These are phyloP conservation scores for Fusarium subglutinans DNA, from an alignment of 2,329 filamentous ascomycete genomes.

Conservation along the genomic window DNA sequence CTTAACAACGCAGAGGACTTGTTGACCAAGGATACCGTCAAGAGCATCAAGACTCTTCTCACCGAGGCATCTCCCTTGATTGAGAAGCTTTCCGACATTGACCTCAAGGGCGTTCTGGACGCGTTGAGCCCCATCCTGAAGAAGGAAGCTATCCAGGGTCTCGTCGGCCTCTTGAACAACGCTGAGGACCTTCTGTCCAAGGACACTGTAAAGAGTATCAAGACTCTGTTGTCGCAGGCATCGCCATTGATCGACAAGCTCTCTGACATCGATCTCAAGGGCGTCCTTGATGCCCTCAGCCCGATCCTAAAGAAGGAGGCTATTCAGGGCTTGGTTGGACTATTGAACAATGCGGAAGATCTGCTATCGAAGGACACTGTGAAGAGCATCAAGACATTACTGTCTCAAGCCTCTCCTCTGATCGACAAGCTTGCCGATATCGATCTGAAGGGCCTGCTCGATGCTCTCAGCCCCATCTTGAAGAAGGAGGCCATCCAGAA, in stretches of 20 bases:
- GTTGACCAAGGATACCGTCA: conserved; percentile 2
- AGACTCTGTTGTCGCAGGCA: neutral
- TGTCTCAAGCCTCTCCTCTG: conserved; percentile 28
- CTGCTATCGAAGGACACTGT: conserved; percentile 34
- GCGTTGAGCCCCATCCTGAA: conserved; percentile 1
- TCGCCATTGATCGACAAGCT: conserved; percentile 39
- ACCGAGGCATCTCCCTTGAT: neutral
- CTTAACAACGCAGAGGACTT: conserved; percentile 7
- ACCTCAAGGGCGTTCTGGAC: neutral
- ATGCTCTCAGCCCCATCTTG: conserved; percentile 49
- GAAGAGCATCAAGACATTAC: conserved; percentile 30
- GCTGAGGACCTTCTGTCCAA: conserved; percentile 2
- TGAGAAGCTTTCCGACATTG: neutral
- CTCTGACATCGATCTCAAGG: conserved; percentile 47
- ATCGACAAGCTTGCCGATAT: conserved; percentile 43
- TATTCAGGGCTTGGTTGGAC: conserved; percentile 40
- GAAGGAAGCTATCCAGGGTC: conserved; percentile 15
- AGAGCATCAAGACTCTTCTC: conserved; percentile 15
- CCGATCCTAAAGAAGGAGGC: conserved; percentile 42
- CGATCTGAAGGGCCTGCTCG: conserved; percentile 44
- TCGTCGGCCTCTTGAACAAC: neutral
- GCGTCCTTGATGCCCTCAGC: conserved; percentile 39
- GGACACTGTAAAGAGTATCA: conserved; percentile 12
- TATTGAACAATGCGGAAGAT: conserved; percentile 40
- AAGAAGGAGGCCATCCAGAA: conserved; percentile 44